phyloP scores from a whole-genome alignment of 805 yeast genomes.

The Candida vaughaniae region DNA sequence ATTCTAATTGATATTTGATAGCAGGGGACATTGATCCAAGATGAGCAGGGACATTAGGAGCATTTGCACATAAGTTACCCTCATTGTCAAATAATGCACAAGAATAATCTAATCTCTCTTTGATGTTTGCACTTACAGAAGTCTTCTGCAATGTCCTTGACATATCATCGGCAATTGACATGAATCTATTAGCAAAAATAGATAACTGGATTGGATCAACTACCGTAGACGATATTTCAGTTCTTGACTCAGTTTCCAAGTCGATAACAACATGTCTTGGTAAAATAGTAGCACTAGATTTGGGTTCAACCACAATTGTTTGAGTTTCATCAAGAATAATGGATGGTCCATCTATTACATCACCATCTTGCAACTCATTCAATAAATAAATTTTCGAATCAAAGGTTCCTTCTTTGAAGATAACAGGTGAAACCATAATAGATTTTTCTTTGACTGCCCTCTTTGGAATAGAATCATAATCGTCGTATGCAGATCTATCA shows the following conservation, averaged over 20 bases:
- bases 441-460: background rate
- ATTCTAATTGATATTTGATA: constrained; percentile 60
- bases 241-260: constrained; percentile 18
- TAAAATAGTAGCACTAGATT: constrained; percentile 53
- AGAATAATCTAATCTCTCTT: constrained; percentile 79
- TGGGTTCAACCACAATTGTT: constrained; percentile 72
- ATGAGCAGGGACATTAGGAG: constrained; percentile 88
- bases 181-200: constrained; percentile 78
- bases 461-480: constrained; percentile 17
- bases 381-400: constrained; percentile 51
- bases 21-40: constrained; percentile 85
- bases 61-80: constrained; percentile 81
- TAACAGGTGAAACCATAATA: constrained; percentile 4
- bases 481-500: constrained; percentile 52
- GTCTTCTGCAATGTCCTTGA: constrained; percentile 78
- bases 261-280: constrained; percentile 58
- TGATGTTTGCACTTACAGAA: constrained; percentile 78
- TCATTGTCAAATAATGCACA: constrained; percentile 77
- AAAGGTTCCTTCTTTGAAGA: constrained; percentile 46
- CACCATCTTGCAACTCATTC: constrained; percentile 54
- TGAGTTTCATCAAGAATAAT: constrained; percentile 77
- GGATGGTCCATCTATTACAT: constrained; percentile 32
- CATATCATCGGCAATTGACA: constrained; percentile 93
- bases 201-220: constrained; percentile 73
- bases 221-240: constrained; percentile 9